Conservation (phyloP, 139 green algal genomes). For the Chlamydomonas eustigma region DNA sequence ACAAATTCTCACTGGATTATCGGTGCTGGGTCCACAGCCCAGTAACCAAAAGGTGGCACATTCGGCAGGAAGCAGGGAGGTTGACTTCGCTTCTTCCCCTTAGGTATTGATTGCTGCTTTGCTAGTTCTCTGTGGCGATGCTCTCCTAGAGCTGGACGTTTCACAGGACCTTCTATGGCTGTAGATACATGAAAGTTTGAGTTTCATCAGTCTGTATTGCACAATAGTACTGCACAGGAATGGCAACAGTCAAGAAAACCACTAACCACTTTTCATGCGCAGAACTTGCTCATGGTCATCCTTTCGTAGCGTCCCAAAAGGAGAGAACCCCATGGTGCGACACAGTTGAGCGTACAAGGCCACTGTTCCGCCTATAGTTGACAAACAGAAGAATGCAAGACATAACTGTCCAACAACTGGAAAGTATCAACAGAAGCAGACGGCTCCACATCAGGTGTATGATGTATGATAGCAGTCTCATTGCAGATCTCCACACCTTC, state of each 20-base stretch:
- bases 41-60: background rate
- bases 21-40: background rate
- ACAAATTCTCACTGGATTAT: background rate
- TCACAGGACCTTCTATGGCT: background rate
- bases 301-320: conserved; percentile 34
- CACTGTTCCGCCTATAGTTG: conserved; percentile 68
- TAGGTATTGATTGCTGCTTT: background rate
- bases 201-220: too few species aligned
- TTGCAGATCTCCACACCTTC: too few species aligned
- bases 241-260: background rate
- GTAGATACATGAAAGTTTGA: too few species aligned
- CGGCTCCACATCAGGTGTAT: too few species aligned
- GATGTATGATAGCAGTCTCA: too few species aligned
- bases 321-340: conserved; percentile 34
- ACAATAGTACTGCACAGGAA: too few species aligned
- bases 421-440: too few species aligned
- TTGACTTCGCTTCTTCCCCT: background rate
- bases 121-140: background rate
- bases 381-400: too few species aligned
- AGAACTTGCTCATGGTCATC: conserved; percentile 7
- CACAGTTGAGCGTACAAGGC: conserved; percentile 70
- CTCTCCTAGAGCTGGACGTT: background rate
- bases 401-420: too few species aligned
- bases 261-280: conserved; percentile 10
- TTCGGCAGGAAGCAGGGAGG: background rate